A percentile compares a stretch with the other conserved stretches of the same genome.
Evolutionary conservation across 257 asterid species (phyloP).

Genomic region (Craterostigma plantagineum): DNA sequence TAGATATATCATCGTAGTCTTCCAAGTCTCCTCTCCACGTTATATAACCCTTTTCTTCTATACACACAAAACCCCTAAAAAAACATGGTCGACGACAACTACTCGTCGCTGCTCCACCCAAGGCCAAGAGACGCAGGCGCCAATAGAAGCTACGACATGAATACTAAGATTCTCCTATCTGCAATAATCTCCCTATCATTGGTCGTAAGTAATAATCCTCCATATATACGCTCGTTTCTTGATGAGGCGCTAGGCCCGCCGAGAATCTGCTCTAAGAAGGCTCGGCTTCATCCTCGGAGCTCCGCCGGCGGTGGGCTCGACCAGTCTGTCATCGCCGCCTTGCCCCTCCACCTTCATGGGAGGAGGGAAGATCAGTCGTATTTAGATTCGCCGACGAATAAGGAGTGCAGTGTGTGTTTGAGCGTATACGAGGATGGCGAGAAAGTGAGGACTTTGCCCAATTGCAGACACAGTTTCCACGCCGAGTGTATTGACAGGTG

Average conservation of each 20-base stretch:
- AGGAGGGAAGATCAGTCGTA: background rate
- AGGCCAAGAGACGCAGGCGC: background rate
- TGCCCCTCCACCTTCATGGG: constrained; percentile 33
- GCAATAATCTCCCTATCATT: constrained; percentile 51
- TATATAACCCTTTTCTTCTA: too few species aligned
- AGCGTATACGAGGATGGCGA: constrained; percentile 51
- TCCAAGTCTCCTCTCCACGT: too few species aligned
- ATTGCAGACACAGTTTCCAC: constrained; percentile 68
- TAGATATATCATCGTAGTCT: too few species aligned
- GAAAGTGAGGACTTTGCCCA: constrained; percentile 38
- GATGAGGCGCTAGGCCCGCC: constrained; percentile 59
- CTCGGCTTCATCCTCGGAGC: constrained; percentile 20
- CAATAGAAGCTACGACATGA: constrained; percentile 1
- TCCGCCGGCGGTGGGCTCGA: constrained; percentile 26
- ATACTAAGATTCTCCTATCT: constrained; percentile 51
- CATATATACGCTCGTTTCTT: constrained; percentile 52
- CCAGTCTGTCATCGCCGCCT: constrained; percentile 24
- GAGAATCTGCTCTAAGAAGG: constrained; percentile 21
- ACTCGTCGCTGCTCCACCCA: too few species aligned
- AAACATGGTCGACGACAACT: too few species aligned
- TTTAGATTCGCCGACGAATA: constrained; percentile 3
- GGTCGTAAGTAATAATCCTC: constrained; percentile 40
- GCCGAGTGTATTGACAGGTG: constrained; percentile 61
- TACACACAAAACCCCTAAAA: too few species aligned
- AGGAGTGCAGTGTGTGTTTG: constrained; percentile 66